phyloP scores from a whole-genome alignment of 2,329 filamentous ascomycete genomes.

The Penicillium hesseltinei region DNA sequence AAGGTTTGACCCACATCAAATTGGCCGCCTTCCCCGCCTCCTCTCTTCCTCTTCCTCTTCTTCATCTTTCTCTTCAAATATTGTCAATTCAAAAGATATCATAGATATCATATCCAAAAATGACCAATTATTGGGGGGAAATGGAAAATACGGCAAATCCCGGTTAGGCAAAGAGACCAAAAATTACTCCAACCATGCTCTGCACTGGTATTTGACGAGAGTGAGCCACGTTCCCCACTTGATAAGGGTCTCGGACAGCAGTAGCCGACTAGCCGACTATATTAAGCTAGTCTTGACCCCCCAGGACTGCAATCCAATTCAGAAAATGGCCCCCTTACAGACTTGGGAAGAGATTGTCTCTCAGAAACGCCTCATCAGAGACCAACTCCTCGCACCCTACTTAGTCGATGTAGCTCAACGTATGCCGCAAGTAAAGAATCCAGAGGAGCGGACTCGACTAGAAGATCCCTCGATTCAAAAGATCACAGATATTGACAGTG shows the following conservation, averaged over 20 bases:
- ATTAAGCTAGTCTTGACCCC: neutral
- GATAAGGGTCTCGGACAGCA: constrained; percentile 1
- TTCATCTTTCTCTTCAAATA: neutral
- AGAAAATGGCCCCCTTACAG: constrained; percentile 20
- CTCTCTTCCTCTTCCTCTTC: neutral
- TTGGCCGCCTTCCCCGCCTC: neutral
- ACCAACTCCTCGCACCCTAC: constrained; percentile 31
- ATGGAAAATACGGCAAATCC: neutral
- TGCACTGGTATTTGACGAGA: neutral
- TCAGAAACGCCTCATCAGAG: constrained; percentile 27
- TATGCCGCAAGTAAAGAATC: constrained; percentile 20
- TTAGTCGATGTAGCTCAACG: constrained; percentile 28
- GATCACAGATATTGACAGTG: constrained; percentile 34
- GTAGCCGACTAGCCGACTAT: neutral
- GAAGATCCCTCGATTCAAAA: constrained; percentile 22
- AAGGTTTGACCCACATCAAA: constrained; percentile 8
- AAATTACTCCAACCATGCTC: neutral
- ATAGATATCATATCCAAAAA: no score
- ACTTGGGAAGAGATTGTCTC: constrained; percentile 33
- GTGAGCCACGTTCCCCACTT: neutral
- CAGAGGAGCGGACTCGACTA: constrained; percentile 27
- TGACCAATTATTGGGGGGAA: neutral
- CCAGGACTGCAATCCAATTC: neutral
- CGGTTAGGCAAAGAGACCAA: neutral
- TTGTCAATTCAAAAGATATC: neutral